Conservation (phyloP, 805 yeast species). For the Candida pini region DNA sequence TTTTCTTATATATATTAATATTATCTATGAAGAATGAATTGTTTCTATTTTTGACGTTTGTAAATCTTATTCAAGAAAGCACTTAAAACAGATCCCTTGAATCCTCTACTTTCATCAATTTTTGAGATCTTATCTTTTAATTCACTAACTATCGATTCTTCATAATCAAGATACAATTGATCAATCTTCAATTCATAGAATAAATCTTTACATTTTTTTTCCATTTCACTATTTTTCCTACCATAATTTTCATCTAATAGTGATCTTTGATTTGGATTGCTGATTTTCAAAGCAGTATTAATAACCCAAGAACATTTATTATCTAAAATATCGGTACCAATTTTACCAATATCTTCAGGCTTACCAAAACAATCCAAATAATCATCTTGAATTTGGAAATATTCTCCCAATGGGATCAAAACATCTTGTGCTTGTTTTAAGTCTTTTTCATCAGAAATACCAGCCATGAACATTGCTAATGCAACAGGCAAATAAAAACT, state of each 20-base stretch:
- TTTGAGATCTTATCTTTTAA: conserved; percentile 59
- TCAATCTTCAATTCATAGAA: conserved; percentile 72
- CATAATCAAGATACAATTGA: conserved; percentile 69
- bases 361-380: conserved; percentile 95
- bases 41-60: conserved; percentile 75
- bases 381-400: conserved; percentile 98
- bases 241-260: conserved; percentile 88
- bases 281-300: conserved; percentile 83
- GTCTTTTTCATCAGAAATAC: conserved; percentile 62
- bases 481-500: conserved; percentile 97
- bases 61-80: conserved; percentile 86
- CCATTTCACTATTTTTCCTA: conserved; percentile 62
- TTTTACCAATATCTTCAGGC: conserved; percentile 95
- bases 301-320: conserved; percentile 98
- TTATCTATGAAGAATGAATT: neutral
- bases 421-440: conserved; percentile 84
- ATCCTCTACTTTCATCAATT: conserved; percentile 89
- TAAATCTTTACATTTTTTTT: conserved; percentile 63
- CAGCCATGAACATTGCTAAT: conserved; percentile 90
- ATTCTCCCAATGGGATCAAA: conserved; percentile 92
- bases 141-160: conserved; percentile 66
- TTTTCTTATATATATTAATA: neutral
- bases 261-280: conserved; percentile 73
- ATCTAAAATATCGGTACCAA: conserved; percentile 97
- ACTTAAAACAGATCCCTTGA: conserved; percentile 79